phyloP scores from a whole-genome alignment of 2,329 filamentous ascomycete species.

The Fusarium sp. region DNA sequence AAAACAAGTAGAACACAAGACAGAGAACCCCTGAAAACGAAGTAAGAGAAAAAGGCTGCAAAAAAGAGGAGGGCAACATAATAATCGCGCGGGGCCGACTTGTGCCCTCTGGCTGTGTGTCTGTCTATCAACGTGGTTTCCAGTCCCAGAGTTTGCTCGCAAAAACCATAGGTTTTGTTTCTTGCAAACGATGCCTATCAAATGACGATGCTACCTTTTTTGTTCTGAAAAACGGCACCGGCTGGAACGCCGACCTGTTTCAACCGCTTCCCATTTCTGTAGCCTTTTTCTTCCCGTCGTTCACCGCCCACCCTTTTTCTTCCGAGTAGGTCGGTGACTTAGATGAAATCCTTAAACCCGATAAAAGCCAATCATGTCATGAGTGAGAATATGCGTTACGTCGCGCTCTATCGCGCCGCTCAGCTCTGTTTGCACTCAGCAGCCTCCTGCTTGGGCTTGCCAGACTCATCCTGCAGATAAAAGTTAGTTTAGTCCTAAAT shows the following conservation, averaged over 20 bases:
- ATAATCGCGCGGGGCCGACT: constrained; percentile 37
- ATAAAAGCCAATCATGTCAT: constrained; percentile 40
- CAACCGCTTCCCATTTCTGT: constrained; percentile 40
- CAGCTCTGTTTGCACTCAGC: constrained; percentile 97
- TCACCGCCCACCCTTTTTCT: constrained; percentile 33
- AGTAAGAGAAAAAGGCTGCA: constrained; percentile 36
- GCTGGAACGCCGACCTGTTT: constrained; percentile 38
- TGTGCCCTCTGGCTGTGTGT: constrained; percentile 41
- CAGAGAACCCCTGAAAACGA: constrained; percentile 32
- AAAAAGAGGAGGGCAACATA: constrained; percentile 37
- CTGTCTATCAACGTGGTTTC: constrained; percentile 42
- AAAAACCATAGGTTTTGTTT: constrained; percentile 34
- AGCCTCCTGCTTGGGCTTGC: constrained; percentile 92
- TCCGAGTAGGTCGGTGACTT: constrained; percentile 33
- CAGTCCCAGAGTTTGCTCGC: constrained; percentile 37
- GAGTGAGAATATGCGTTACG: constrained; percentile 28
- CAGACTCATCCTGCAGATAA: constrained; percentile 74
- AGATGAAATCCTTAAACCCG: constrained; percentile 36
- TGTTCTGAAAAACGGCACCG: constrained; percentile 39
- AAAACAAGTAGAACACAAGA: constrained; percentile 29
- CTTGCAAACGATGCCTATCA: constrained; percentile 41
- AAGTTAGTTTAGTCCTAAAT: constrained; percentile 10
- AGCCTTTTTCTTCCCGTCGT: constrained; percentile 40
- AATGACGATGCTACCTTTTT: constrained; percentile 40
- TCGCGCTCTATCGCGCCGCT: constrained; percentile 51